These are phyloP conservation scores for Dothiorella sarmentorum DNA, from an alignment of 2,329 filamentous ascomycete genomes.

Conservation along the genomic window DNA sequence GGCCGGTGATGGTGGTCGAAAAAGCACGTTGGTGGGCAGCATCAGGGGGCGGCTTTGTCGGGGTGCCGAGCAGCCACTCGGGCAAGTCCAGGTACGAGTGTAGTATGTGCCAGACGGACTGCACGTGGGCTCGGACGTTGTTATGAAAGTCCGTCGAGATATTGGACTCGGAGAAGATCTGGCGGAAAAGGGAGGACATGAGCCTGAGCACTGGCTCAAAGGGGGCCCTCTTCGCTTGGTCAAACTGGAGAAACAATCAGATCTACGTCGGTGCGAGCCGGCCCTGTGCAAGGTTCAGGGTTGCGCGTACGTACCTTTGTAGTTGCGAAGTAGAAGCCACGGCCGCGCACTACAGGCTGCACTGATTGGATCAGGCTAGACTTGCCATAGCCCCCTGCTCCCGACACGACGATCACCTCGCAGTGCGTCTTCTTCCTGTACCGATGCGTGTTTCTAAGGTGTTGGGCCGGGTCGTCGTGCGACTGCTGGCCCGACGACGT, in stretches of 20 bases:
- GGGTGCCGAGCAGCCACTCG: slow-evolving; percentile 57
- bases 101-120: slow-evolving; percentile 56
- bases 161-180: slow-evolving; percentile 64
- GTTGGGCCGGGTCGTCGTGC: slow-evolving; percentile 8
- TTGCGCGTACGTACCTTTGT: slow-evolving; percentile 38
- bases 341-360: slow-evolving; percentile 53
- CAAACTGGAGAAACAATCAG: slow-evolving; percentile 40
- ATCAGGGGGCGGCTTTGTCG: slow-evolving; percentile 25
- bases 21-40: slow-evolving; percentile 23
- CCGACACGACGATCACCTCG: slow-evolving; percentile 57
- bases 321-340: slow-evolving; percentile 56
- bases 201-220: slow-evolving; percentile 60
- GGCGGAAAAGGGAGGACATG: slow-evolving; percentile 59
- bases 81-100: slow-evolving; percentile 59
- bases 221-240: slow-evolving; percentile 56
- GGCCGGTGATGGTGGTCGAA: neutral
- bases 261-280: neutral
- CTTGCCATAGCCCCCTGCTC: slow-evolving; percentile 58
- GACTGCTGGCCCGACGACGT: slow-evolving; percentile 6
- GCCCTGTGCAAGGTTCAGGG: neutral
- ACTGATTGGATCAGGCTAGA: slow-evolving; percentile 58
- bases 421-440: slow-evolving; percentile 46
- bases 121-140: slow-evolving; percentile 53
- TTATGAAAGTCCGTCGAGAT: slow-evolving; percentile 60
- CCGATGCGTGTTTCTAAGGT: slow-evolving; percentile 6